Evolutionary conservation across 1,139 yeast species (phyloP), one percentile per base, ranked within the genome.

Genomic region (Candida pseudoviswanathii): DNA sequence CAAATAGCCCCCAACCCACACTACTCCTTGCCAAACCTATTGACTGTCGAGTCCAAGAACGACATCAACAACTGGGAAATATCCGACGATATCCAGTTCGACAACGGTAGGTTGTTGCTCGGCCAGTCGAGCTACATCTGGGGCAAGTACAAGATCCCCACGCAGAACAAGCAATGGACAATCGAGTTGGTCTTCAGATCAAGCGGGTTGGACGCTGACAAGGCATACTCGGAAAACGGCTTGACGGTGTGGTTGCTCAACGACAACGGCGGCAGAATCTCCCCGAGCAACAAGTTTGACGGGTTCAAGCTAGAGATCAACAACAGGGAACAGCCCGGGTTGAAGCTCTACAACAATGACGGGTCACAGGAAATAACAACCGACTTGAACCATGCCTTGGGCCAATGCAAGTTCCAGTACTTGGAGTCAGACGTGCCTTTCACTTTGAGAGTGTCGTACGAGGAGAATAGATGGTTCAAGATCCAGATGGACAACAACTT

Each of bases 391-490:
- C 67, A 67, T 26, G 62, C 82, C 0, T 67, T 84, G 55, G 87
- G 86, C 0, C 73, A 78, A n/a, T 85, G 89, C 68, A 66, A 71
- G 22, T 67, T 84, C 58, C 71, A 77, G 11, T 86, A 79, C 59
- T 84, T 86, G 61, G 84, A 82, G 57, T 82, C 89, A 0, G 80
- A 81, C 54, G 87, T 86, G 5, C 94, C 95, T 6, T 72, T 80
- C 37, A 84, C 88, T 1, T 49, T 86, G n/a, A 78, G 91, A 65
- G 58, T 86, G 10, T 80, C 86, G 2, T 86, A 85, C 58, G 64
- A 67, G n/a, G 37, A 53, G 0, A 54, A 55, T 29, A 70, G 71
- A 31, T 65, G 77, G 58, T 74, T 87, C 53, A 84, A 85, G 56
- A 76, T 86, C 16, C 90, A 87, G 56, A 67, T 85, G 42, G 90